Base-by-base conservation (phyloP, 805 yeast genomes). In the Cyberlindnera samutprakarnensis region DNA sequence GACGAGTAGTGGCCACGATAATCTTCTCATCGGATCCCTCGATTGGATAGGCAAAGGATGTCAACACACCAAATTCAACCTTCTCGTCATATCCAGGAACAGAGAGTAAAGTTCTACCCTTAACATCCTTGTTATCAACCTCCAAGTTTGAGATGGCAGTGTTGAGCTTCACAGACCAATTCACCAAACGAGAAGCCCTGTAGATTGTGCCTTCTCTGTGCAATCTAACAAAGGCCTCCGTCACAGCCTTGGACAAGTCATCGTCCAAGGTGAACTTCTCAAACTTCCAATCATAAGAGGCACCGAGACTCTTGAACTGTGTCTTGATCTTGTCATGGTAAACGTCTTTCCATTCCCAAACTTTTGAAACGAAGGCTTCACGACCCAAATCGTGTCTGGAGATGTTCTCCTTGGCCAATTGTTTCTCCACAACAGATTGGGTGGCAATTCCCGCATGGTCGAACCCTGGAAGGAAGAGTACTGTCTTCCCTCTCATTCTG, bases 381-480 rank as follows among this genome's bases (percentile, higher is more conserved):
- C 98, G 84, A 41, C 96, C 95, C 41, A 74, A 75, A 54, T 92
- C 97, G 59, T 92, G 96, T 65, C 97, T 82, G 32, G 97, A 87
- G 56, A 80, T 72, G 62, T 78, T 72, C 53, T 85, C 85, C 44
- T 75, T 74, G 33, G 86, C 83, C 24, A 92, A 60, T 67, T 80
- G 88, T 63, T 92, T 92, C 65, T 92, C 98, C 42, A 92, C 97
- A 45, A 92, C 97, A 13, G 96, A 83, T 62, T 92, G 98, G 9
- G 98, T 92, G 27, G 96, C 94, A 59, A 92, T 92, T 71, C 98
- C 98, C 23, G 98, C 98, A 56, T 92, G 98, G 62, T 92, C 98
- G 54, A 92, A 92, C 28, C 98, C 98, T 30, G 97, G 97, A 36
- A 92, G 59, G 62, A 81, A 92, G 42, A 92, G 66, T 11, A 87